Percentiles rank a stretch among this genome's conserved stretches.
Conservation (phyloP, 2,329 filamentous ascomycete genomes). For the Tolypocladium tropicale region DNA sequence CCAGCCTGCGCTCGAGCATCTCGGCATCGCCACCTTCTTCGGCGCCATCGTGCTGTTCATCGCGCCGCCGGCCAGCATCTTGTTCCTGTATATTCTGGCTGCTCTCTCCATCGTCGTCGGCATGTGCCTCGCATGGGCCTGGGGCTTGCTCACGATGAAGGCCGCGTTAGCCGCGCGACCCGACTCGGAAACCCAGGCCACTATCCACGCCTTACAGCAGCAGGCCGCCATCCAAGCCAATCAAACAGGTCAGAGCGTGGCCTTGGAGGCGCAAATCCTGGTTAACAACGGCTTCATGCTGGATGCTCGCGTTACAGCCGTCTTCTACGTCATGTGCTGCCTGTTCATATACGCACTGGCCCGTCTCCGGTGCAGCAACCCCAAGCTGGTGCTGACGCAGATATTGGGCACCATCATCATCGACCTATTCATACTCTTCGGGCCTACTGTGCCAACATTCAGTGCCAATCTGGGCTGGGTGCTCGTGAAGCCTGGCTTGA, state of each 20-base stretch:
- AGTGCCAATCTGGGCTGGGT: constrained; percentile 24
- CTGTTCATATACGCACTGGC: constrained; percentile 33
- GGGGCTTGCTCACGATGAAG: constrained; percentile 38
- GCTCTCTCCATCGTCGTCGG: constrained; percentile 31
- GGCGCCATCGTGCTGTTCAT: constrained; percentile 30
- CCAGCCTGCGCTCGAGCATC: constrained; percentile 24
- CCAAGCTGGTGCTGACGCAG: constrained; percentile 32
- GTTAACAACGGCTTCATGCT: constrained; percentile 36
- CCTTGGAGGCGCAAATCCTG: constrained; percentile 21
- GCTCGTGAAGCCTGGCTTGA: constrained; percentile 33
- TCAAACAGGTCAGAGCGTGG: constrained; percentile 10
- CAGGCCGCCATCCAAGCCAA: constrained; percentile 23
- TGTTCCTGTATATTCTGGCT: constrained; percentile 33
- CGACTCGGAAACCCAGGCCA: constrained; percentile 23
- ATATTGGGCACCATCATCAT: constrained; percentile 36
- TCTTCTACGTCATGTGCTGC: constrained; percentile 26
- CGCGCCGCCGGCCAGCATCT: constrained; percentile 32
- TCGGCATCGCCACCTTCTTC: constrained; percentile 36
- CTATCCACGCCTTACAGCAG: constrained; percentile 21
- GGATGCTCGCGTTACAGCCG: constrained; percentile 31
- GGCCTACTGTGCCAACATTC: constrained; percentile 30
- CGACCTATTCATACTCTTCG: constrained; percentile 33
- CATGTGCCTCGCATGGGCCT: constrained; percentile 36
- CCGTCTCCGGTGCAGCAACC: constrained; percentile 31
- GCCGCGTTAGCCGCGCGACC: constrained; percentile 33